Conservation (phyloP, 208 protist genomes). For the Trypanosoma cruzi region DNA sequence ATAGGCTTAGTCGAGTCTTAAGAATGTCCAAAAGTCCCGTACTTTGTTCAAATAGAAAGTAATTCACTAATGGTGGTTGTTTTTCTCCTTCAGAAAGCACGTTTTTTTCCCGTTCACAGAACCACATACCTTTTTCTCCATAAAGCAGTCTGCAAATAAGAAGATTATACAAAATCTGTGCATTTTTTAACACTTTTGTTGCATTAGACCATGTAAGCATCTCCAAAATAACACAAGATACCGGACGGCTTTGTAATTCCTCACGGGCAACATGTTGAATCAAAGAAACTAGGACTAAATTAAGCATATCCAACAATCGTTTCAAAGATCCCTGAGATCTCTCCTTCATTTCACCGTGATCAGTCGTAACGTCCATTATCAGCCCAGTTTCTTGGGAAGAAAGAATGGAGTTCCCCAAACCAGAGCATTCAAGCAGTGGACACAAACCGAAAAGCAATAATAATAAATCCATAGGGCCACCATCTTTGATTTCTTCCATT, state of each 20-base stretch:
- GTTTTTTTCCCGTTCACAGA: conserved; percentile 1
- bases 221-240: conserved; percentile 19
- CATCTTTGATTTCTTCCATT: conserved; percentile 12
- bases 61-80: conserved; percentile 18
- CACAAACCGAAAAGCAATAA: conserved; percentile 28
- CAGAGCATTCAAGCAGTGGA: conserved; percentile 18
- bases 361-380: not conserved
- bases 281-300: conserved; percentile 19
- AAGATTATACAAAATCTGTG: conserved; percentile 31
- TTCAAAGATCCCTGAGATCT: conserved; percentile 16
- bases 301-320: conserved; percentile 3
- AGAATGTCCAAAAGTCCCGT: conserved; percentile 27
- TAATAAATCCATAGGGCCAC: conserved; percentile 12
- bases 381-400: conserved; percentile 13
- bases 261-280: conserved; percentile 6
- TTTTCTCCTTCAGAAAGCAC: not conserved
- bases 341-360: not conserved
- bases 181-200: conserved; percentile 33
- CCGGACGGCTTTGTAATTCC: conserved; percentile 26
- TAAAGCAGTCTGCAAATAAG: conserved; percentile 21
- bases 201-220: conserved; percentile 23
- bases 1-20: conserved; percentile 10
- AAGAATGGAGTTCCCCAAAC: not conserved
- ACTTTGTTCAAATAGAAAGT: conserved; percentile 15
- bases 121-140: conserved; percentile 19